Percentiles rank a stretch among this genome's conserved stretches.
phyloP scores from a whole-genome alignment of 495 filamentous ascomycete genomes.

The Parathielavia appendiculata region DNA sequence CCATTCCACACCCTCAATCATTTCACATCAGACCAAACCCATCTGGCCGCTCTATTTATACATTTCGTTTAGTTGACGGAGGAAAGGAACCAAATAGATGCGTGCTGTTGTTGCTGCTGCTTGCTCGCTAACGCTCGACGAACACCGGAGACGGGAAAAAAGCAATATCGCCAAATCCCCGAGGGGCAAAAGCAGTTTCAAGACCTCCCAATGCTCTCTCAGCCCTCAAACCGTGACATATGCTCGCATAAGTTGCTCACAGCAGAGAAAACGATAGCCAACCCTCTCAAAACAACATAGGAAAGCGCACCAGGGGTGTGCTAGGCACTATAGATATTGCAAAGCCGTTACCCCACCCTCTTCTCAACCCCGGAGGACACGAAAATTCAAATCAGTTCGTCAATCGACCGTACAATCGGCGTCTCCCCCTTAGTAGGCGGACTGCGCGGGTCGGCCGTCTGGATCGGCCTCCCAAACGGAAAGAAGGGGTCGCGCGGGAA shows the following conservation, averaged over 20 bases:
- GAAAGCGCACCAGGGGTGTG: too few species aligned
- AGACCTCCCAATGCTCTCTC: too few species aligned
- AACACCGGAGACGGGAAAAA: background rate
- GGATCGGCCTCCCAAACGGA: conserved; percentile 40
- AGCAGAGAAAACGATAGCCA: too few species aligned
- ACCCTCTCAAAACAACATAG: too few species aligned
- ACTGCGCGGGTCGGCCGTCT: conserved; percentile 56
- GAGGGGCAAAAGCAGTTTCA: too few species aligned
- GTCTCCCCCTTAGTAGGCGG: conserved; percentile 59
- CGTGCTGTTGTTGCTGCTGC: background rate
- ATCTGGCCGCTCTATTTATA: conserved; percentile 19
- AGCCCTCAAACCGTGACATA: too few species aligned
- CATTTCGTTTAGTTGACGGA: conserved; percentile 24
- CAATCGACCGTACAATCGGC: conserved; percentile 63
- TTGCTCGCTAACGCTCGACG: background rate
- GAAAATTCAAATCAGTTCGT: conserved; percentile 47
- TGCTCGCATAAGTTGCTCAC: too few species aligned
- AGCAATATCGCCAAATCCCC: background rate
- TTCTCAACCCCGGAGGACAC: too few species aligned
- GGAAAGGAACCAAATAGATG: conserved; percentile 2
- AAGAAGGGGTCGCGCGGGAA: conserved; percentile 48
- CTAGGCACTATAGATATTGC: too few species aligned
- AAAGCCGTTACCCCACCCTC: background rate
- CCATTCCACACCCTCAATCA: background rate
- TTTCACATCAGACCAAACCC: conserved; percentile 8